Evolutionary conservation across 1,284 basidiomycete species (phyloP).

Genomic region (Ceratobasidium sp.): DNA sequence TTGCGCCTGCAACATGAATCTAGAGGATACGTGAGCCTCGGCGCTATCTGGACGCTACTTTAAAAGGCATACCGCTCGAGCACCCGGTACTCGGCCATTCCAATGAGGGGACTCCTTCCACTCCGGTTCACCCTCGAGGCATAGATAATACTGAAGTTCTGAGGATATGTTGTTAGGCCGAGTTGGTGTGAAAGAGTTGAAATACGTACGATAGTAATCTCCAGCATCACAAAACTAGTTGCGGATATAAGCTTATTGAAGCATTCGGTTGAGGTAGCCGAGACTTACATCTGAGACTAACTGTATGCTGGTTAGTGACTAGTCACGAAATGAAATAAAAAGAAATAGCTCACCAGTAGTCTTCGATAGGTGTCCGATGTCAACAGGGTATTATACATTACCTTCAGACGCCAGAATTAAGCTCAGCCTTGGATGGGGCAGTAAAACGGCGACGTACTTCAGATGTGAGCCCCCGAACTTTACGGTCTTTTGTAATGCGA

Average conservation of each 20-base stretch:
- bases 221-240: conserved; percentile 3
- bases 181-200: neutral
- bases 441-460: neutral
- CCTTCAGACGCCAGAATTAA: neutral
- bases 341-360: neutral
- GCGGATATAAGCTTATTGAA: neutral
- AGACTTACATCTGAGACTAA: conserved; percentile 5
- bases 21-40: neutral
- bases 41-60: neutral
- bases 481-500: neutral
- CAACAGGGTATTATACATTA: neutral
- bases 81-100: neutral
- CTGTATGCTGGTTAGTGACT: neutral
- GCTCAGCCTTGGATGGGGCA: neutral
- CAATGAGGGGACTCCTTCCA: neutral
- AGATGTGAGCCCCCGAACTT: neutral
- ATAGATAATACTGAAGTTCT: conserved; percentile 7
- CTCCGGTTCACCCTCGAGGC: neutral
- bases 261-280: too few species aligned
- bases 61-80: neutral
- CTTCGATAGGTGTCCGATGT: neutral
- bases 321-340: neutral
- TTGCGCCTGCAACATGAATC: conserved; percentile 3
- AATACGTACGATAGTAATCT: neutral
- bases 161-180: neutral